Evolutionary conservation across 805 yeast genomes (phyloP).

Genomic region (Clavispora vitiphila): DNA sequence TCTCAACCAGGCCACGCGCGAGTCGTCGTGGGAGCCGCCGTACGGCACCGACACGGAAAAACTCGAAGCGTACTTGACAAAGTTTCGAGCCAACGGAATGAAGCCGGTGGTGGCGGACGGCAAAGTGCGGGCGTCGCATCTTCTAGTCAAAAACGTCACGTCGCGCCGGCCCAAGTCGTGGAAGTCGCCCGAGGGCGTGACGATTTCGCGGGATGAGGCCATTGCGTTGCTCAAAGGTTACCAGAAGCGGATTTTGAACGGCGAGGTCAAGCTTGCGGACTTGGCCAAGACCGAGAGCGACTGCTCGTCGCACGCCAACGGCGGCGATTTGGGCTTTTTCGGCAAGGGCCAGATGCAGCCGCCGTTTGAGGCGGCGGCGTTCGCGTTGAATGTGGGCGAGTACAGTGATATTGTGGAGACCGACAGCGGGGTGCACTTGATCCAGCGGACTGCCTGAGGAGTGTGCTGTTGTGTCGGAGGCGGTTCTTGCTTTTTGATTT

Average conservation of each 20-base stretch:
- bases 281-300: conserved; percentile 83
- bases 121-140: conserved; percentile 74
- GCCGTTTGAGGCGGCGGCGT: conserved; percentile 83
- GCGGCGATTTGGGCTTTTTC: conserved; percentile 90
- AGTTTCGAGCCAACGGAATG: conserved; percentile 26
- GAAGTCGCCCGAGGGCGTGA: conserved; percentile 68
- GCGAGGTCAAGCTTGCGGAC: conserved; percentile 61
- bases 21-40: conserved; percentile 91
- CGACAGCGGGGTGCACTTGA: conserved; percentile 85
- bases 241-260: conserved; percentile 55
- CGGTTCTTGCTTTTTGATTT: no score
- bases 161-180: conserved; percentile 91
- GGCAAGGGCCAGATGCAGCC: conserved; percentile 95
- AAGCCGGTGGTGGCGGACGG: conserved; percentile 32
- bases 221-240: conserved; percentile 53
- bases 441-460: conserved; percentile 70
- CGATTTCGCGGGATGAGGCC: conserved; percentile 82
- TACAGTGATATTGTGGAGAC: conserved; percentile 79
- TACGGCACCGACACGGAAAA: conserved; percentile 64
- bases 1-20: conserved; percentile 61
- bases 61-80: conserved; percentile 53
- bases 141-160: conserved; percentile 75
- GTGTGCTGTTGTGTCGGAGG: not conserved
- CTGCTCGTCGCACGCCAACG: conserved; percentile 78
- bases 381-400: conserved; percentile 76